These are phyloP conservation scores for Poterioochromonas sp. DNA, from an alignment of 352 stramenopile genomes.

Conservation along the genomic window DNA sequence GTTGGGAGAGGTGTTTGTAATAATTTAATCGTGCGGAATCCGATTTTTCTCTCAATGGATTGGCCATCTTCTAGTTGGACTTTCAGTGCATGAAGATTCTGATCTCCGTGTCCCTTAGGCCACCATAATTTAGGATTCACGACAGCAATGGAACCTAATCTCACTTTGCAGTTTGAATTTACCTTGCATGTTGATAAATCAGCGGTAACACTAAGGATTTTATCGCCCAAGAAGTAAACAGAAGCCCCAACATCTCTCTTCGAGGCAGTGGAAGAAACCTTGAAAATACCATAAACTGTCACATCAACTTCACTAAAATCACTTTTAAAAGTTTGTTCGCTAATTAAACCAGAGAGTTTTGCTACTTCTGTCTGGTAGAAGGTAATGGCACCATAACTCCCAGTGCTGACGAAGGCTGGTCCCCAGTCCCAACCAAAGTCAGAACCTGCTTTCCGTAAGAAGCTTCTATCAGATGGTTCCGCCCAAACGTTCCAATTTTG, in stretches of 20 bases:
- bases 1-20: background rate
- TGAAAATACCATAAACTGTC: background rate
- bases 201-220: background rate
- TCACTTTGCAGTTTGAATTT: no score
- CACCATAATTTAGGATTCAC: constrained; percentile 1
- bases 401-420: background rate
- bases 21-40: background rate
- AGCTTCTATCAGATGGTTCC: background rate
- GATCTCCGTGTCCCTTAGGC: background rate
- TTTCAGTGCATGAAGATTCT: background rate
- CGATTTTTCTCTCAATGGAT: background rate
- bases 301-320: background rate
- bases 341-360: background rate
- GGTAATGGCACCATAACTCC: background rate
- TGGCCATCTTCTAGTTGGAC: background rate
- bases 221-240: no score
- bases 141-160: background rate
- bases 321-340: background rate
- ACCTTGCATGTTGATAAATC: background rate
- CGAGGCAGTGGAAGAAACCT: no score
- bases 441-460: constrained; percentile 4
- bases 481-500: background rate
- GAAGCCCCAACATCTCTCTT: background rate
- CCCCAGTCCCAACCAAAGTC: constrained; percentile 28
- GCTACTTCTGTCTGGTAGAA: background rate